These are phyloP conservation scores for Heterobasidion irregulare DNA, from an alignment of 1,284 basidiomycete species.

Conservation along the genomic window DNA sequence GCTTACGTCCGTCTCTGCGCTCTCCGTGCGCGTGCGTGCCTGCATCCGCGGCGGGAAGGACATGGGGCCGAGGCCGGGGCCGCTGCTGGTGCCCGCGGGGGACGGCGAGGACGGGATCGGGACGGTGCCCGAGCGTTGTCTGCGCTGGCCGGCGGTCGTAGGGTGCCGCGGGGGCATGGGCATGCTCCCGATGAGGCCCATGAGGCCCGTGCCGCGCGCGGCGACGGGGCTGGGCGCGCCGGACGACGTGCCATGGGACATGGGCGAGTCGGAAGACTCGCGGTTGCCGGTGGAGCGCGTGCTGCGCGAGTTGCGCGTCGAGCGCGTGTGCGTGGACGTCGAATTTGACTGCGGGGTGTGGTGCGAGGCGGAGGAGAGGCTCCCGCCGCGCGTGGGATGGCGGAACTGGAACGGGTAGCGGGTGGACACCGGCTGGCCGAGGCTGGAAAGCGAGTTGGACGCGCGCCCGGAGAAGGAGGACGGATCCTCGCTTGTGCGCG, in stretches of 20 bases:
- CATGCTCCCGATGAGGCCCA: constrained; percentile 29
- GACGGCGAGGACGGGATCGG: constrained; percentile 41
- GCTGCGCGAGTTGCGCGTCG: constrained; percentile 32
- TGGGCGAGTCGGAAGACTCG: constrained; percentile 46
- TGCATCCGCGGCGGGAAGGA: constrained; percentile 31
- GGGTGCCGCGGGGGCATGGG: constrained; percentile 70
- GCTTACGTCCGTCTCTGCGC: constrained; percentile 30
- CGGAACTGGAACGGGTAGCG: constrained; percentile 67
- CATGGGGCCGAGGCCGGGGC: constrained; percentile 37
- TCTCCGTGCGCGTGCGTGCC: constrained; percentile 35
- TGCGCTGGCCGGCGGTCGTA: constrained; percentile 22
- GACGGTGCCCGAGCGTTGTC: constrained; percentile 41
- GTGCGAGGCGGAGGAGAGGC: constrained; percentile 28
- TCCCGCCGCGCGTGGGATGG: constrained; percentile 37
- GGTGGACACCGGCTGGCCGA: constrained; percentile 64
- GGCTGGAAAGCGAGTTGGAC: constrained; percentile 70
- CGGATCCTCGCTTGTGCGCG: constrained; percentile 34
- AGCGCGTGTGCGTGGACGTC: constrained; percentile 33
- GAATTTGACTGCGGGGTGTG: constrained; percentile 23
- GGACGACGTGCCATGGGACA: constrained; percentile 17
- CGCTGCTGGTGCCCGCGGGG: constrained; percentile 15
- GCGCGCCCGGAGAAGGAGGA: constrained; percentile 44
- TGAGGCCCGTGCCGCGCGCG: constrained; percentile 1
- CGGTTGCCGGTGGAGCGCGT: constrained; percentile 52
- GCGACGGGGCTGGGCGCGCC: constrained; percentile 23